Percentiles rank a stretch among this genome's conserved stretches.
Conservation (phyloP, 2,329 filamentous ascomycete species). For the Dactylellina sp. region DNA sequence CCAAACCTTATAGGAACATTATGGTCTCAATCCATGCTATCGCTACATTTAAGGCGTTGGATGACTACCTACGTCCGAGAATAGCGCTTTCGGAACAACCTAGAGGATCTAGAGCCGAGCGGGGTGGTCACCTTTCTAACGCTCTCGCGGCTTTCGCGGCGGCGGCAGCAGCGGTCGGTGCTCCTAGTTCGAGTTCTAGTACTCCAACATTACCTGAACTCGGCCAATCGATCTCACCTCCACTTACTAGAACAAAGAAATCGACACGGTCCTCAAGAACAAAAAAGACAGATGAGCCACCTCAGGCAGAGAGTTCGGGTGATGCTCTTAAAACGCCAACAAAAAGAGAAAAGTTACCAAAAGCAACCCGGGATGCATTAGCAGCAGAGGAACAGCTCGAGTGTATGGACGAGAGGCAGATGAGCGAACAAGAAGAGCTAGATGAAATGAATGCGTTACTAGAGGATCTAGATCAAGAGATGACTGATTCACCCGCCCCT, state of each 20-base stretch:
- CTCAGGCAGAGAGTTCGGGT: constrained; percentile 53
- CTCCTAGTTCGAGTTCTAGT: constrained; percentile 58
- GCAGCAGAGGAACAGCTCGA: constrained; percentile 76
- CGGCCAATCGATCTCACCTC: constrained; percentile 32
- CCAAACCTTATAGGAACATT: constrained; percentile 86
- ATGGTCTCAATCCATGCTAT: constrained; percentile 99
- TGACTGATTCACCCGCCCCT: constrained; percentile 75
- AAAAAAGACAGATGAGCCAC: constrained; percentile 38
- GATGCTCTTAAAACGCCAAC: constrained; percentile 58
- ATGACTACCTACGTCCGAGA: constrained; percentile 92
- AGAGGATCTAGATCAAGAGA: constrained; percentile 88
- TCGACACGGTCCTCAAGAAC: constrained; percentile 40
- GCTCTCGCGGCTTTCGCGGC: constrained; percentile 82
- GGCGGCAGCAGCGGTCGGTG: constrained; percentile 67
- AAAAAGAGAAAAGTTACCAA: constrained; percentile 57
- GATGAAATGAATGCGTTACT: constrained; percentile 84
- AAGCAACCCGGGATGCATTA: constrained; percentile 42
- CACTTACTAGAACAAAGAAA: constrained; percentile 37
- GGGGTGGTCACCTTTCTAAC: constrained; percentile 73
- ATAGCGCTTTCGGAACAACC: constrained; percentile 74
- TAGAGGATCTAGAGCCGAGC: constrained; percentile 57
- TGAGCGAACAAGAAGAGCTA: constrained; percentile 68
- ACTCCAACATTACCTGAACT: constrained; percentile 59
- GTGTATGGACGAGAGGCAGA: constrained; percentile 92
- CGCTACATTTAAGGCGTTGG: constrained; percentile 94